Percentiles rank a stretch among this genome's conserved stretches.
Conservation (phyloP, 2,329 filamentous ascomycete genomes). For the Trichoderma simmonsii region DNA sequence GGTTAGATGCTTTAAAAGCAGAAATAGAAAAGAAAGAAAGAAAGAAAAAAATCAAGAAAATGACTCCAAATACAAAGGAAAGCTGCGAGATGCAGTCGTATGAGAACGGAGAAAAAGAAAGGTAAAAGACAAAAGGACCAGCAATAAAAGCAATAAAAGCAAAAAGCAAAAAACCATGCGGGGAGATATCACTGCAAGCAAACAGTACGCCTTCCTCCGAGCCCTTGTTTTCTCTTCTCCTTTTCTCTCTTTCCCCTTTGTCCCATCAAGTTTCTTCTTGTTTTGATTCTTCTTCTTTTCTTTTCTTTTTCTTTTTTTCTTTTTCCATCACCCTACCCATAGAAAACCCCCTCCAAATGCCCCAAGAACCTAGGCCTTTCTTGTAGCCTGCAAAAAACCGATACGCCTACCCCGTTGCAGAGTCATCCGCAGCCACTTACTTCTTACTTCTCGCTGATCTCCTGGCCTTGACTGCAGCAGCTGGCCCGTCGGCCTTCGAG, state of each 20-base stretch:
- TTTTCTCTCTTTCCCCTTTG: not conserved
- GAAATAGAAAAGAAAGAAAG: not conserved
- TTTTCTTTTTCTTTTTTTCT: not conserved
- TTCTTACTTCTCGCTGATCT: constrained; percentile 11
- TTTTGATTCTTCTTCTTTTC: not conserved
- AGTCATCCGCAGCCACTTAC: constrained; percentile 2
- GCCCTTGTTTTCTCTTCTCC: not conserved
- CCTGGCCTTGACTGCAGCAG: constrained; percentile 9
- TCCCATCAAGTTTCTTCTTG: not conserved
- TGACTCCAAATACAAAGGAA: not conserved
- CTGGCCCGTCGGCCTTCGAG: not conserved
- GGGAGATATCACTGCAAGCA: constrained; percentile 7
- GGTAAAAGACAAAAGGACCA: not conserved
- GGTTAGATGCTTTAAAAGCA: not conserved
- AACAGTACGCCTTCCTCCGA: constrained; percentile 3
- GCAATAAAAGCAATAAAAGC: not conserved
- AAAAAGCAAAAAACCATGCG: not conserved
- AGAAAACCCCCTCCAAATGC: not conserved
- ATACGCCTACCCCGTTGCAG: constrained; percentile 12
- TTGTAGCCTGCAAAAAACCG: not conserved
- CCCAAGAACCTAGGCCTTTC: constrained; percentile 14
- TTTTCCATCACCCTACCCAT: not conserved
- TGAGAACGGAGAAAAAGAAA: not conserved
- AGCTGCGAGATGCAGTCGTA: not conserved
- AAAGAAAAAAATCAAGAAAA: not conserved